These are phyloP conservation scores for Chalaropsis thielavioides DNA, from an alignment of 2,329 filamentous ascomycete species.

Conservation along the genomic window DNA sequence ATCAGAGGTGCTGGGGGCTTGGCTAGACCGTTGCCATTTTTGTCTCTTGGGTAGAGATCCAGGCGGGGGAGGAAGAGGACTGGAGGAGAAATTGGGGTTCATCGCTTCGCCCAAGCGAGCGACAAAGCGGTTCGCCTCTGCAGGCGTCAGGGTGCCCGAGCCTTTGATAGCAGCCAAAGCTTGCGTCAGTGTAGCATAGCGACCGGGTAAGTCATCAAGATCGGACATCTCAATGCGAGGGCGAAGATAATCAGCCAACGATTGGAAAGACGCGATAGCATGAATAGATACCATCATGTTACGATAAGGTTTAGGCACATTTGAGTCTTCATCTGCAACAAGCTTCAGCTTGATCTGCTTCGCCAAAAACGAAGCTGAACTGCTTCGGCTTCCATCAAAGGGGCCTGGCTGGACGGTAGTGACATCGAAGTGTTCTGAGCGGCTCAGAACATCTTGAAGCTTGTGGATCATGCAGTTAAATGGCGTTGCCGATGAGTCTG, in stretches of 20 bases:
- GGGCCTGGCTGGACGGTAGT: constrained; percentile 88
- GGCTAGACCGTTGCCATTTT: background rate
- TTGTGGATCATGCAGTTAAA: constrained; percentile 89
- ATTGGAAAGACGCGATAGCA: constrained; percentile 94
- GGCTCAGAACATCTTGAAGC: constrained; percentile 85
- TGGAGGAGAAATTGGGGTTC: background rate
- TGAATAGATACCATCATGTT: constrained; percentile 99
- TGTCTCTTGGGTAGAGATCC: background rate
- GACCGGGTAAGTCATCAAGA: constrained; percentile 33
- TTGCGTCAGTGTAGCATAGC: constrained; percentile 51
- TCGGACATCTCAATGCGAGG: constrained; percentile 48
- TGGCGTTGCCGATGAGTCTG: constrained; percentile 59
- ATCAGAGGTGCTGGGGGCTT: constrained; percentile 6
- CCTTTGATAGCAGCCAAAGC: constrained; percentile 66
- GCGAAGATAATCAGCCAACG: constrained; percentile 85
- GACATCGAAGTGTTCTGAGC: constrained; percentile 95
- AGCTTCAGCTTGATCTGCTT: constrained; percentile 88
- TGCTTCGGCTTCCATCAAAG: constrained; percentile 78
- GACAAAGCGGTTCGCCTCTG: constrained; percentile 25
- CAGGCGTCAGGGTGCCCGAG: constrained; percentile 32
- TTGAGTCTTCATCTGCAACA: constrained; percentile 76
- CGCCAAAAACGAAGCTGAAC: constrained; percentile 85
- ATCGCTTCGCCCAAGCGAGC: constrained; percentile 6
- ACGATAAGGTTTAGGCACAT: constrained; percentile 73
- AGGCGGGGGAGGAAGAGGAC: background rate